Evolutionary conservation across 1,284 basidiomycete genomes (phyloP).

Genomic region (Heterobasidion irregulare): DNA sequence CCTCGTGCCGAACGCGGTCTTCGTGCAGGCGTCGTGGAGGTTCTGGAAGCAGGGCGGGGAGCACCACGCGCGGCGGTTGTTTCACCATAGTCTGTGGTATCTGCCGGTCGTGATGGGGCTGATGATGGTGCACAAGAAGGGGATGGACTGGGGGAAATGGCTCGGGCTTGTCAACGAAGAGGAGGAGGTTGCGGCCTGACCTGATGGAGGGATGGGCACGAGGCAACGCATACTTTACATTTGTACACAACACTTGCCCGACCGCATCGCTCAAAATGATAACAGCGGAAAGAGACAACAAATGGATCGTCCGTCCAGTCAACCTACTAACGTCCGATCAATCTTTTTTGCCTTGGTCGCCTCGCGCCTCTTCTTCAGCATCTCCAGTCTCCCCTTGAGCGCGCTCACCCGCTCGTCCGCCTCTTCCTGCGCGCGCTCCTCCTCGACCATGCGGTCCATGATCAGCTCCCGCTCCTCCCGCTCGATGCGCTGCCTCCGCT

Average conservation of each 20-base stretch:
- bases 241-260: neutral
- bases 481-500: slow-evolving; percentile 37
- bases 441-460: slow-evolving; percentile 73
- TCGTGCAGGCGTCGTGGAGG: slow-evolving; percentile 60
- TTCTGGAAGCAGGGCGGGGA: slow-evolving; percentile 78
- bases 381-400: slow-evolving; percentile 59
- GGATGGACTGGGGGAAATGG: slow-evolving; percentile 52
- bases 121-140: slow-evolving; percentile 92
- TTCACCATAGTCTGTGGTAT: slow-evolving; percentile 87
- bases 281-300: neutral
- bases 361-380: slow-evolving; percentile 48
- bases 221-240: neutral
- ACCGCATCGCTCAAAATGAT: neutral
- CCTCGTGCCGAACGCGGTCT: slow-evolving; percentile 70
- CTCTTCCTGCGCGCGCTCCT: slow-evolving; percentile 77
- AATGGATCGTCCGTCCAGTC: neutral
- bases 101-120: slow-evolving; percentile 84
- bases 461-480: slow-evolving; percentile 72
- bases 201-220: neutral
- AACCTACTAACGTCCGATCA: slow-evolving; percentile 4
- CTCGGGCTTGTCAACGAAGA: slow-evolving; percentile 8
- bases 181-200: neutral
- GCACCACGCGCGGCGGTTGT: slow-evolving; percentile 72
- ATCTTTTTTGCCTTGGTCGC: slow-evolving; percentile 23
- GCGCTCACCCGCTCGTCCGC: slow-evolving; percentile 64